Evolutionary conservation across 371 early-diverging fungal genomes (phyloP).

Genomic region (Mortierella sp.): DNA sequence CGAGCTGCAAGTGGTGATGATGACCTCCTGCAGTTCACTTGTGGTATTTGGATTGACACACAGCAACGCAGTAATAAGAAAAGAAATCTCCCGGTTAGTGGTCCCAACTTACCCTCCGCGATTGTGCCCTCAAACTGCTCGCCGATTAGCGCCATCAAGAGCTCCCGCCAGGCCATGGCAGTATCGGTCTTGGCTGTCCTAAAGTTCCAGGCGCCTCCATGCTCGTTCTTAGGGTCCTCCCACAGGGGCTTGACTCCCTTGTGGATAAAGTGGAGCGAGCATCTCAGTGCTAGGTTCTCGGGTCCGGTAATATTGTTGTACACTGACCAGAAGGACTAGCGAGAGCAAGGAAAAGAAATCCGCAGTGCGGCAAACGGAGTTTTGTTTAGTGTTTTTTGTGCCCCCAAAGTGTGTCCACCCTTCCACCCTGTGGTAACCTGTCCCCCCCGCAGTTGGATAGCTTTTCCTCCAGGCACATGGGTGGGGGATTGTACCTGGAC

Average conservation of each 20-base stretch:
- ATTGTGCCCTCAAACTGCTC: slow-evolving; percentile 68
- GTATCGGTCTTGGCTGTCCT: slow-evolving; percentile 68
- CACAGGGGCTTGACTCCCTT: slow-evolving; percentile 80
- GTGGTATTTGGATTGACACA: too few relatives aligned
- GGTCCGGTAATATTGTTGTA: slow-evolving; percentile 66
- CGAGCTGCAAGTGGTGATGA: too few relatives aligned
- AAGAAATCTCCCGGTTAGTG: too few relatives aligned
- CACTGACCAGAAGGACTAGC: slow-evolving; percentile 64
- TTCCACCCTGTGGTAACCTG: too few relatives aligned
- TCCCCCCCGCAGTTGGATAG: too few relatives aligned
- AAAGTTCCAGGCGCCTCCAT: slow-evolving; percentile 81
- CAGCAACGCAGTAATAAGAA: too few relatives aligned
- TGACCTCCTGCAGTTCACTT: too few relatives aligned
- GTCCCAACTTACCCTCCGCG: slow-evolving; percentile 41
- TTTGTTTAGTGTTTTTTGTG: background rate
- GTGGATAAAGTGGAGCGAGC: slow-evolving; percentile 73
- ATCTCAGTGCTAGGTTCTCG: slow-evolving; percentile 59
- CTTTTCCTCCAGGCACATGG: too few relatives aligned
- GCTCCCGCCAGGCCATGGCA: slow-evolving; percentile 65
- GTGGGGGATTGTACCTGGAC: slow-evolving; percentile 67
- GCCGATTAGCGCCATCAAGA: slow-evolving; percentile 68
- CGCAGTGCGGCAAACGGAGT: slow-evolving; percentile 24
- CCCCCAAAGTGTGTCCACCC: too few relatives aligned
- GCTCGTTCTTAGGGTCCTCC: slow-evolving; percentile 83
- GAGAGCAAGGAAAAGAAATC: slow-evolving; percentile 8